Percentiles rank a stretch among this genome's conserved stretches.
phyloP scores from a whole-genome alignment of 495 filamentous ascomycete genomes.

The Cenococcum geophilum region DNA sequence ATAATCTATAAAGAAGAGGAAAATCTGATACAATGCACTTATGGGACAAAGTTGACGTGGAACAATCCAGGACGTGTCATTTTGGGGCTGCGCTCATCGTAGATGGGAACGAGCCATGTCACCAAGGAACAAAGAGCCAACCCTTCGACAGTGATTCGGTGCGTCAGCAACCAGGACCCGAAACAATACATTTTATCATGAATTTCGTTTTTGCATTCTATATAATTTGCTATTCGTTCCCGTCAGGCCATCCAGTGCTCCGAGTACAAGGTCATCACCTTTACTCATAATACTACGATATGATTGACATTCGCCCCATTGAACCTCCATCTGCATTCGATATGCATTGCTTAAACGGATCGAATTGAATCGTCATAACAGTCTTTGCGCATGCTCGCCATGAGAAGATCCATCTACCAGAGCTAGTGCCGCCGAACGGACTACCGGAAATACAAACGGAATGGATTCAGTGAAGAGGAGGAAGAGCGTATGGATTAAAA shows the following conservation, averaged over 20 bases:
- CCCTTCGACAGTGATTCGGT: neutral
- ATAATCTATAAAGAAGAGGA: conserved; percentile 2
- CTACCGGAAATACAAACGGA: neutral
- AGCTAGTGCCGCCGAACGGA: conserved; percentile 14
- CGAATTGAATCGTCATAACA: conserved; percentile 10
- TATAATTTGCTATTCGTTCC: neutral
- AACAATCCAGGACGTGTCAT: neutral
- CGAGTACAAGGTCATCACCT: conserved; percentile 11
- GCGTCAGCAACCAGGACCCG: neutral
- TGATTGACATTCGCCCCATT: neutral
- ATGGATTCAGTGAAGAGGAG: neutral
- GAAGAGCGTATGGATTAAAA: conserved; percentile 1
- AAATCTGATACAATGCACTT: neutral
- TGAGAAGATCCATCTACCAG: conserved; percentile 22
- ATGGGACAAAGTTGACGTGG: conserved; percentile 11
- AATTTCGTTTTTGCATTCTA: neutral
- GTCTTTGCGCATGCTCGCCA: conserved; percentile 16
- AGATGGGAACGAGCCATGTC: neutral
- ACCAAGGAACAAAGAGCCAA: neutral
- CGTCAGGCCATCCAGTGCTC: neutral
- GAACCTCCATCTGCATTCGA: conserved; percentile 5
- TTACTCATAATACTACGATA: conserved; percentile 5
- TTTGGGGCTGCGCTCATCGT: neutral
- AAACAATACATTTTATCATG: neutral
- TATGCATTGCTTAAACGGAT: conserved; percentile 17